Percentiles rank a stretch among this genome's conserved stretches.
These are phyloP conservation scores for Alloascoidea hylecoeti DNA, from an alignment of 805 yeast species.

Conservation along the genomic window DNA sequence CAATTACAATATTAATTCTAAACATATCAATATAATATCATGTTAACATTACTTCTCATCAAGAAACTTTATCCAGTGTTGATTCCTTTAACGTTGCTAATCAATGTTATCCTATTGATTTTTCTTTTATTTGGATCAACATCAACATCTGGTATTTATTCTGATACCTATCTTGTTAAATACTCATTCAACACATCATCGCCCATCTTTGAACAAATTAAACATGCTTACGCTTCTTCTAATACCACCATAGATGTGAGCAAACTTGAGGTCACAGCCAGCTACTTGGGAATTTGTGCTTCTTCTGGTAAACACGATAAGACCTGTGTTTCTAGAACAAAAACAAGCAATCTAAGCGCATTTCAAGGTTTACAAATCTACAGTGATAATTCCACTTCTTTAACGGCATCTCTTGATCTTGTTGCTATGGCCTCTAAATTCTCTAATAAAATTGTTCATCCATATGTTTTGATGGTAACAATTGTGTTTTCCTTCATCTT, in stretches of 20 bases:
- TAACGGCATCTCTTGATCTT: background rate
- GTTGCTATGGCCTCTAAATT: slow-evolving; percentile 23
- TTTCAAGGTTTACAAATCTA: background rate
- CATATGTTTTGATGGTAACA: slow-evolving; percentile 35
- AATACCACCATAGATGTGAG: slow-evolving; percentile 4
- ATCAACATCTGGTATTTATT: slow-evolving; percentile 5
- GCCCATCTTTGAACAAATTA: slow-evolving; percentile 2
- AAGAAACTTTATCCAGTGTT: too few relatives aligned
- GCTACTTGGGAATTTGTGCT: slow-evolving; percentile 9
- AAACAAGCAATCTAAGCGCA: background rate
- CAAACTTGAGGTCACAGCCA: slow-evolving; percentile 7
- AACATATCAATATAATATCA: too few relatives aligned
- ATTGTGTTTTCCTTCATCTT: slow-evolving; percentile 27
- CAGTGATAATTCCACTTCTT: background rate
- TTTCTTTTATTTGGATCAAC: slow-evolving; percentile 8
- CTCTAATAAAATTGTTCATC: slow-evolving; percentile 32
- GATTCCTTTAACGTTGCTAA: slow-evolving; percentile 3
- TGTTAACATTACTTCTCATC: too few relatives aligned
- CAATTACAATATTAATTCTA: too few relatives aligned
- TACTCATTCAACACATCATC: slow-evolving; percentile 7
- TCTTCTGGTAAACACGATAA: background rate
- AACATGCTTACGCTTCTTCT: background rate
- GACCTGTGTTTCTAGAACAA: background rate
- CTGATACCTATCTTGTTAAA: slow-evolving; percentile 8
- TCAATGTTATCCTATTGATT: slow-evolving; percentile 4